Evolutionary conservation across 148 eudicot genomes (phyloP).

Genomic region (Amaranthus hypochondriacus): DNA sequence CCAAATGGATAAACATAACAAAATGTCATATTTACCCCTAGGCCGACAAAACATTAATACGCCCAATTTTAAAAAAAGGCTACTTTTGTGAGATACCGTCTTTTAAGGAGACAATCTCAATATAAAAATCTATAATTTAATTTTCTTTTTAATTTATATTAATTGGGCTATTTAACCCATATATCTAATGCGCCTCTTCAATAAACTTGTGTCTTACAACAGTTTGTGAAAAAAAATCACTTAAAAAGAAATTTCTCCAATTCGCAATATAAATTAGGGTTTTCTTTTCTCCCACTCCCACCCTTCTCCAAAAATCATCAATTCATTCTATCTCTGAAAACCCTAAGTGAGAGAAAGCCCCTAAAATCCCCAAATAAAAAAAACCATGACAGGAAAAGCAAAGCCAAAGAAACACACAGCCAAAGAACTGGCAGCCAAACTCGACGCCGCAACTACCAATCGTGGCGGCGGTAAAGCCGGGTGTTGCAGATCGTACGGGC

Average conservation of each 20-base stretch:
- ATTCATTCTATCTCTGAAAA: conserved; percentile 1
- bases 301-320: not conserved
- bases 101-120: no score
- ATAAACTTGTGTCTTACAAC: no score
- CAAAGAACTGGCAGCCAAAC: conserved; percentile 72
- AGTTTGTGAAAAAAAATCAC: not conserved
- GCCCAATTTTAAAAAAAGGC: no score
- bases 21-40: no score
- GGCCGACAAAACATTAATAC: no score
- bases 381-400: conserved; percentile 89
- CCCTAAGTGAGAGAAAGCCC: conserved; percentile 36
- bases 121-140: no score
- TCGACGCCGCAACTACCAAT: conserved; percentile 78
- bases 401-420: conserved; percentile 99
- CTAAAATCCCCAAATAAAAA: not conserved
- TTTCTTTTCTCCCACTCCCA: not conserved
- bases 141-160: no score
- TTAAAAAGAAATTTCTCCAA: not conserved
- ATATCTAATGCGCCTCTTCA: no score
- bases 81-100: no score
- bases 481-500: conserved; percentile 61
- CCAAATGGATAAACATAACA: no score
- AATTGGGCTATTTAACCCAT: no score
- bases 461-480: conserved; percentile 98
- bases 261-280: conserved; percentile 3